A percentile compares a stretch with the other conserved stretches of the same genome.
Conservation (phyloP, 495 filamentous ascomycete genomes). For the Aspergillus nidulans region DNA sequence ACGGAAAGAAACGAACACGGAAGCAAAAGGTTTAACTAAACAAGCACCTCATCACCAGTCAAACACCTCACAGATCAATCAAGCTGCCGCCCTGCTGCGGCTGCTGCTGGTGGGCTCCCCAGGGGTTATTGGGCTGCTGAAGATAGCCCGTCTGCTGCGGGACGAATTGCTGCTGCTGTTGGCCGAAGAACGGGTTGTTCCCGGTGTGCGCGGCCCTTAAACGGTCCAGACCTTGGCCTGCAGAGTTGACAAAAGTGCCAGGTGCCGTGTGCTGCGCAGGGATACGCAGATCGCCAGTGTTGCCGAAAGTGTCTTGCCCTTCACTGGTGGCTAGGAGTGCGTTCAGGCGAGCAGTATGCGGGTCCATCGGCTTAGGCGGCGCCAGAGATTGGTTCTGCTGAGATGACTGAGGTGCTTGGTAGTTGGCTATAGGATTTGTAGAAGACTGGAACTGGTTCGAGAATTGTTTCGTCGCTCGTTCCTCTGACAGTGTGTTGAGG, state of each 20-base stretch:
- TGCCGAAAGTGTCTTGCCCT: conserved; percentile 95
- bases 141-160: conserved; percentile 53
- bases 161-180: conserved; percentile 55
- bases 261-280: conserved; percentile 96
- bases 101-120: conserved; percentile 57
- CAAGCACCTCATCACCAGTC: neutral
- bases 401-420: conserved; percentile 34
- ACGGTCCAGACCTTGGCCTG: conserved; percentile 68
- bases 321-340: conserved; percentile 83
- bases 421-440: conserved; percentile 48
- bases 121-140: conserved; percentile 62
- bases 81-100: conserved; percentile 69
- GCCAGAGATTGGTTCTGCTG: conserved; percentile 8
- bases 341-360: conserved; percentile 83
- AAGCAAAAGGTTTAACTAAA: conserved; percentile 5
- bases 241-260: conserved; percentile 93
- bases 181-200: conserved; percentile 84
- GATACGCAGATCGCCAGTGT: conserved; percentile 89
- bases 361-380: conserved; percentile 52
- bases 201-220: conserved; percentile 72
- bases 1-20: conserved; percentile 7
- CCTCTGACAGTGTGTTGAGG: conserved; percentile 66
- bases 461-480: conserved; percentile 58
- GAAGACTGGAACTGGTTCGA: conserved; percentile 44
- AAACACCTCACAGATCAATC: conserved; percentile 71